Evolutionary conservation across 169 alveolate genomes (phyloP), one percentile per base, ranked within the genome.

Genomic region (Eimeria mitis): DNA sequence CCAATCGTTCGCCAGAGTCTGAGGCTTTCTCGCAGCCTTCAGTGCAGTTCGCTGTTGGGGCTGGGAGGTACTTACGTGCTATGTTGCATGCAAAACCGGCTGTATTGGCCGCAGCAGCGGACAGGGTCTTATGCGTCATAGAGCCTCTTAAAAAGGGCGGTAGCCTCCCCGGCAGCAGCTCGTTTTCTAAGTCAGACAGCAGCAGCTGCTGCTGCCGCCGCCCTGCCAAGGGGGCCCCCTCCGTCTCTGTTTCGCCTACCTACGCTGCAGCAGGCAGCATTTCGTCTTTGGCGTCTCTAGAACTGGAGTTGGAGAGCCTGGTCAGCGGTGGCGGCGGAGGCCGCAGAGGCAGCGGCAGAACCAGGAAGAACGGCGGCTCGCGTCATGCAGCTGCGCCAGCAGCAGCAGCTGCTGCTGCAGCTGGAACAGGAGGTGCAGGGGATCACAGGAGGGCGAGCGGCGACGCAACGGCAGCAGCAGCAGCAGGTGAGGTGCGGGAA

Each of bases 261-360:
- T 85, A 23, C 42, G 92, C 92, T 28, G 76, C 92, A 9, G 65
- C 79, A 19, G 63, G 92, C 61, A 85, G 92, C 92, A 49, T 85
- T 34, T 85, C 92, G 63, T 85, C 92, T 5, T 37, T 85, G 44
- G 92, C 63, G 9, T 61, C 81, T 34, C 92, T 85, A 31, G 92
- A 85, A 71, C 79, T 85, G 7, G 92, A 85, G 44, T 76, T 85
- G 19, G 92, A 85, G 70, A 85, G 92, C 31, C 92, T 85, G 9
- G 70, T 85, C 63, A 85, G 92, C 79, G 92, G 92, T 2, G 92
- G 92, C 76, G 19, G 92, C 92, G 59, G 81, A 40, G 90, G 90
- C 73, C 92, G 92, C 47, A 31, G 92, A 37, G 92, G 92, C 92
- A 61, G 92, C 81, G 79, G 79, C 61, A 85, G 52, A 71, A 28